Evolutionary conservation across 2,329 filamentous ascomycete species (phyloP).

Genomic region (Cadophora gregata): DNA sequence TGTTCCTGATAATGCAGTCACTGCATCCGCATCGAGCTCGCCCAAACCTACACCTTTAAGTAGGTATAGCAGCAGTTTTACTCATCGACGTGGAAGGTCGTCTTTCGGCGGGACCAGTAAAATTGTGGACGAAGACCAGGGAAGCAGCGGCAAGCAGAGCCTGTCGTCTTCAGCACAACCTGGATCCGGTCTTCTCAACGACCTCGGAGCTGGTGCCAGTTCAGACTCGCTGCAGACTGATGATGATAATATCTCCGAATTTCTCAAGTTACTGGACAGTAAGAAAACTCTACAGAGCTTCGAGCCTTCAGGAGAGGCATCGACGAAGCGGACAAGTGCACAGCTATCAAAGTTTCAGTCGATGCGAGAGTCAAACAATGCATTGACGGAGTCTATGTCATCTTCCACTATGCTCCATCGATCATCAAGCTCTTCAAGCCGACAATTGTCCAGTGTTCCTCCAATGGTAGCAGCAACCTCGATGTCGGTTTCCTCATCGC

Average conservation of each 20-base stretch:
- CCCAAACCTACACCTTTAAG: slow-evolving; percentile 80
- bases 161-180: slow-evolving; percentile 72
- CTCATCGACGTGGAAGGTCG: slow-evolving; percentile 78
- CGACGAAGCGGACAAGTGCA: slow-evolving; percentile 76
- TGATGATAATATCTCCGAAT: slow-evolving; percentile 92
- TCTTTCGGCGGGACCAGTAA: slow-evolving; percentile 78
- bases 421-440: slow-evolving; percentile 75
- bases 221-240: slow-evolving; percentile 74
- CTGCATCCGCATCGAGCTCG: slow-evolving; percentile 74
- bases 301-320: slow-evolving; percentile 69
- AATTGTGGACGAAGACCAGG: slow-evolving; percentile 71
- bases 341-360: slow-evolving; percentile 85
- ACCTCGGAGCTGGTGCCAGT: slow-evolving; percentile 68
- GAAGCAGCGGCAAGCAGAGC: slow-evolving; percentile 81
- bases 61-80: slow-evolving; percentile 93
- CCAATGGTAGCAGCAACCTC: slow-evolving; percentile 75
- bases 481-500: slow-evolving; percentile 85
- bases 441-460: slow-evolving; percentile 63
- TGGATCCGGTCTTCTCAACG: slow-evolving; percentile 80
- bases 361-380: slow-evolving; percentile 89
- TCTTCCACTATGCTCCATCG: slow-evolving; percentile 86
- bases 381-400: slow-evolving; percentile 89
- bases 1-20: slow-evolving; percentile 63
- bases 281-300: slow-evolving; percentile 88
- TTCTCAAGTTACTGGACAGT: slow-evolving; percentile 85